Percentiles rank a stretch among this genome's conserved stretches.
Evolutionary conservation across 176 grass and related monocot genomes (phyloP).

Genomic region (Eragrostis nindensis): DNA sequence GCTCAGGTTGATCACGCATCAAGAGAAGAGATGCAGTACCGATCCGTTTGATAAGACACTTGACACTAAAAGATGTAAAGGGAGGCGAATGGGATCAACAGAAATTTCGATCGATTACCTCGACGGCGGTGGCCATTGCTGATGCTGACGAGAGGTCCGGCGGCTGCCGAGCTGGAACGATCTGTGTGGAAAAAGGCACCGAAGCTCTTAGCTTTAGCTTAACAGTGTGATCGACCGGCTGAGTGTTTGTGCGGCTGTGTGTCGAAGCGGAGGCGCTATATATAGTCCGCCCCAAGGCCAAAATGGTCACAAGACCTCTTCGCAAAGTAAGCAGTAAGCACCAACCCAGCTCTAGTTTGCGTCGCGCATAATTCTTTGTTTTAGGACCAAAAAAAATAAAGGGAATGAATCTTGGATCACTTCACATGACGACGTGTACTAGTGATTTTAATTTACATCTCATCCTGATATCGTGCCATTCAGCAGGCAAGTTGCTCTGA

Average conservation of each 20-base stretch:
- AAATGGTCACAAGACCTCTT: constrained; percentile 27
- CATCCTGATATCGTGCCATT: not conserved
- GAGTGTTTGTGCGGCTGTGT: not conserved
- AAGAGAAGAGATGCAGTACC: not conserved
- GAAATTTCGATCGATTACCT: constrained; percentile 41
- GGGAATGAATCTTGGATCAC: constrained; percentile 2
- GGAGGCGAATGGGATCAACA: not conserved
- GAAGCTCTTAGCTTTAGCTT: constrained; percentile 11
- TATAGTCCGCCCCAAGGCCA: constrained; percentile 38
- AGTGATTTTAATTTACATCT: not conserved
- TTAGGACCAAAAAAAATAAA: no score
- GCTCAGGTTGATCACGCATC: no score
- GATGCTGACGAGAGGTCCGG: not conserved
- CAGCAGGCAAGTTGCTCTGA: constrained; percentile 32
- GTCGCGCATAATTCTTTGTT: no score
- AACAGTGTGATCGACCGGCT: not conserved
- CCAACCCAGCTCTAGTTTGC: not conserved
- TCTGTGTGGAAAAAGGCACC: not conserved
- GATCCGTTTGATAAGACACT: not conserved
- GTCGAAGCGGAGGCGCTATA: constrained; percentile 30
- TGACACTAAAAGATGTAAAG: not conserved
- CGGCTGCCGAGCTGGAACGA: constrained; percentile 5
- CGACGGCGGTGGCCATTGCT: constrained; percentile 64
- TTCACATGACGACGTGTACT: not conserved
- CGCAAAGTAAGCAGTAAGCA: not conserved